A percentile compares a stretch with the other conserved stretches of the same genome.
These are phyloP conservation scores for Spergularia azorica DNA, from an alignment of 179 eudicot species.

Conservation along the genomic window DNA sequence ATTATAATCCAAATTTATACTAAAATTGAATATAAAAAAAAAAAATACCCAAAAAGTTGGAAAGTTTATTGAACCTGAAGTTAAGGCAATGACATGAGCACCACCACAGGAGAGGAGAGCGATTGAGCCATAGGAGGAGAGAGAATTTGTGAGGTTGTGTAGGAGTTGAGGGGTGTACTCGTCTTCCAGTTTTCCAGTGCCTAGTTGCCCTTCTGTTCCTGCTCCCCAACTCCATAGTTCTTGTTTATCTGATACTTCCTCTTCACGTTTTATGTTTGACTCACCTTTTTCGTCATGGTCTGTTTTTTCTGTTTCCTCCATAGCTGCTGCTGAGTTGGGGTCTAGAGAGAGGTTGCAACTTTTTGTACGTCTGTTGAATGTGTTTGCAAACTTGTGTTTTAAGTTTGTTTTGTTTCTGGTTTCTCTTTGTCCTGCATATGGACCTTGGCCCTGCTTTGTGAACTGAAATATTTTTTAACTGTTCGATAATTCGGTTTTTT, in stretches of 20 bases:
- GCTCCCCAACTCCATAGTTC: conserved; percentile 95
- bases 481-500: too few species aligned
- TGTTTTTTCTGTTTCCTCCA: conserved; percentile 27
- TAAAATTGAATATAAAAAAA: background rate
- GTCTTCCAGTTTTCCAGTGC: conserved; percentile 58
- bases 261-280: background rate
- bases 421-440: too few species aligned
- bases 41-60: background rate
- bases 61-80: conserved; percentile 37
- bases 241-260: background rate
- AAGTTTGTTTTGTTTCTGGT: too few species aligned
- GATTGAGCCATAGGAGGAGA: conserved; percentile 38
- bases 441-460: too few species aligned
- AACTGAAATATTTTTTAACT: too few species aligned
- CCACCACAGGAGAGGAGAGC: conserved; percentile 82
- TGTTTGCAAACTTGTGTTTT: too few species aligned
- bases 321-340: background rate
- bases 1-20: background rate
- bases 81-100: conserved; percentile 85
- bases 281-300: background rate
- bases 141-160: conserved; percentile 26
- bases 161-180: conserved; percentile 56
- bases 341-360: too few species aligned
- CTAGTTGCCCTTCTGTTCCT: conserved; percentile 94
- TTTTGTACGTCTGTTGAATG: too few species aligned